Conservation (phyloP, 768 basidiomycete species). For the Boletales sp. region DNA sequence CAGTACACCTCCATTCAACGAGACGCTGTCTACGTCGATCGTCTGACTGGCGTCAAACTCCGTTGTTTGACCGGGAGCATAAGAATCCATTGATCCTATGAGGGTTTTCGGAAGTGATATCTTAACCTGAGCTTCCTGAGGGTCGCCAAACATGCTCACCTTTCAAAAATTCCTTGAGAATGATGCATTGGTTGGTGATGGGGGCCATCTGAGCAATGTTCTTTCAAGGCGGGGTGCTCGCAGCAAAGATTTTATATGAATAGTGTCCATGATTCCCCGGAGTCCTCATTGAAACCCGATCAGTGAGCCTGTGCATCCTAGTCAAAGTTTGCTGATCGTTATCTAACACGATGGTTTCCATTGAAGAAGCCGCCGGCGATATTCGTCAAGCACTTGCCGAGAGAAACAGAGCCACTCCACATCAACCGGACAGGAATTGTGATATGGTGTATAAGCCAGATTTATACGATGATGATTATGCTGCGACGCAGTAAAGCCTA, state of each 20-base stretch:
- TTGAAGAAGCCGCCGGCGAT: too few relatives aligned
- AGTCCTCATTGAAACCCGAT: too few relatives aligned
- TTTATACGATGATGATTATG: too few relatives aligned
- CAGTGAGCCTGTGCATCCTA: too few relatives aligned
- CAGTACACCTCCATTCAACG: conserved; percentile 45
- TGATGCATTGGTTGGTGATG: conserved; percentile 1
- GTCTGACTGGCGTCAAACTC: conserved; percentile 41
- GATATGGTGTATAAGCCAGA: too few relatives aligned
- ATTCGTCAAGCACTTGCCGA: too few relatives aligned
- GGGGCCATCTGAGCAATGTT: not conserved
- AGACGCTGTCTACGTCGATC: conserved; percentile 48
- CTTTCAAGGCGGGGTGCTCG: not conserved
- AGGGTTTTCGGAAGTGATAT: not conserved
- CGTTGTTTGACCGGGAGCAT: conserved; percentile 40
- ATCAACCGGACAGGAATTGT: too few relatives aligned
- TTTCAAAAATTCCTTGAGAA: not conserved
- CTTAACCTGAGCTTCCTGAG: not conserved
- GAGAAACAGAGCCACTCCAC: too few relatives aligned
- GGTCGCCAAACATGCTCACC: not conserved
- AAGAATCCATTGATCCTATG: not conserved
- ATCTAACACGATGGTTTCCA: too few relatives aligned
- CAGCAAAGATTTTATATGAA: not conserved
- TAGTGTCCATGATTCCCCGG: not conserved
- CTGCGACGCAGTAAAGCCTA: too few relatives aligned
- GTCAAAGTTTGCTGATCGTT: too few relatives aligned